A percentile compares a stretch with the other conserved stretches of the same genome.
Conservation (phyloP, 176 grass and related monocot genomes). For the Lolium multiflorum region DNA sequence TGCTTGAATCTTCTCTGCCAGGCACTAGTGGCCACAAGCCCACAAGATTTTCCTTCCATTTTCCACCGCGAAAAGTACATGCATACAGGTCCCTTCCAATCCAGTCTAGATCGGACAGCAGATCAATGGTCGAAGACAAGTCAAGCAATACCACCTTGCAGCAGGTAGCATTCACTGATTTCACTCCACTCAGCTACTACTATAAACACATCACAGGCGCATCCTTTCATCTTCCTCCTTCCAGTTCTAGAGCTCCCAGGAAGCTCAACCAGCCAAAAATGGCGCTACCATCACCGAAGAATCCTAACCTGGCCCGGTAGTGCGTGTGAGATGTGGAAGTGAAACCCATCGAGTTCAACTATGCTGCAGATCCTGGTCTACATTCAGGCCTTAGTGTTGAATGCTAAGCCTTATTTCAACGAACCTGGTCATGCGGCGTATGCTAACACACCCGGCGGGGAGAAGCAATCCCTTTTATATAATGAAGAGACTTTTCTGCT, state of each 20-base stretch:
- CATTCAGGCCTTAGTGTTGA: conserved; percentile 90
- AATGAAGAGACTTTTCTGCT: conserved; percentile 90
- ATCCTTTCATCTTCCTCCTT: neutral
- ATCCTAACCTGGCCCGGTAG: conserved; percentile 66
- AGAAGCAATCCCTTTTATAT: conserved; percentile 73
- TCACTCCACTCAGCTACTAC: neutral
- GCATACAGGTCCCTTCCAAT: neutral
- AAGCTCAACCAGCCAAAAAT: neutral
- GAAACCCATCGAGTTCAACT: conserved; percentile 75
- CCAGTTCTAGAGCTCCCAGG: neutral
- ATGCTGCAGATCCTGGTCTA: conserved; percentile 87
- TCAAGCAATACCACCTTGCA: neutral
- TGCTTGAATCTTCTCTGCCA: too few species aligned
- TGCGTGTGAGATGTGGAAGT: conserved; percentile 62
- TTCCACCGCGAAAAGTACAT: neutral
- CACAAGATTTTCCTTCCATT: neutral
- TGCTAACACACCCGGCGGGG: conserved; percentile 64
- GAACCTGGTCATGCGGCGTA: conserved; percentile 66
- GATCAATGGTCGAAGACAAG: neutral
- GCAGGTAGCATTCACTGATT: neutral
- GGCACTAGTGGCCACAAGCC: too few species aligned
- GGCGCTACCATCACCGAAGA: neutral
- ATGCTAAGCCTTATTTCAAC: conserved; percentile 90
- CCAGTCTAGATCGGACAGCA: neutral
- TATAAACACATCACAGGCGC: neutral